Evolutionary conservation across 2,329 filamentous ascomycete species (phyloP).

Genomic region (Colletotrichum cereale): DNA sequence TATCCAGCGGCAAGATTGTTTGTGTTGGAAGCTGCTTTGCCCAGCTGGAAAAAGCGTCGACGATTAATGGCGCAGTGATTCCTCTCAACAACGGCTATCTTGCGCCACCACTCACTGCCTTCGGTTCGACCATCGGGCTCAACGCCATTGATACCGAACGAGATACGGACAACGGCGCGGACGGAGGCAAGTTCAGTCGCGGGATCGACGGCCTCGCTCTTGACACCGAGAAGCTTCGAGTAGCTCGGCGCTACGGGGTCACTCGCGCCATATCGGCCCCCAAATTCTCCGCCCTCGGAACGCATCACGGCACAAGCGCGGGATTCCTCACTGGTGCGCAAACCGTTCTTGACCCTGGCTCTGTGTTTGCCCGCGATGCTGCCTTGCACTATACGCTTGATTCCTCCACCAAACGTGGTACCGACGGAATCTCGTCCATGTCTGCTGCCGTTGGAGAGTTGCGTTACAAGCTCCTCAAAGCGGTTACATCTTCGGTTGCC

Average conservation of each 20-base stretch:
- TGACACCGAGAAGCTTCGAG: constrained; percentile 68
- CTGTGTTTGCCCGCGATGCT: constrained; percentile 66
- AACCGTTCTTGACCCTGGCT: constrained; percentile 59
- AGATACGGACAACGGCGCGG: constrained; percentile 64
- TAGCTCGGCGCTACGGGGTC: constrained; percentile 67
- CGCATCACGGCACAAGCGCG: constrained; percentile 69
- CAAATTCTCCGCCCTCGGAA: constrained; percentile 53
- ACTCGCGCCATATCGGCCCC: constrained; percentile 71
- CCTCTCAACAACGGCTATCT: constrained; percentile 70
- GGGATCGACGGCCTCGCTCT: constrained; percentile 69
- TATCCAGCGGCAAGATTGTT: constrained; percentile 65
- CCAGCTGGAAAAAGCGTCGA: constrained; percentile 55
- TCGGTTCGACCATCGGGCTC: constrained; percentile 71
- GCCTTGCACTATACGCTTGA: constrained; percentile 71
- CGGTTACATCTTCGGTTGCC: constrained; percentile 53
- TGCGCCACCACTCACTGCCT: constrained; percentile 69
- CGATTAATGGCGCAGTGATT: constrained; percentile 53
- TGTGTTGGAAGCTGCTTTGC: constrained; percentile 67
- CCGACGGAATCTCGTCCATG: constrained; percentile 57
- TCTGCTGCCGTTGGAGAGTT: constrained; percentile 66
- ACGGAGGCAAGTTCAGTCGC: constrained; percentile 64
- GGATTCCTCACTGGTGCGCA: constrained; percentile 67
- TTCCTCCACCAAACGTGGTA: constrained; percentile 57
- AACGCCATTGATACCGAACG: constrained; percentile 72
- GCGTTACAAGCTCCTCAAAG: constrained; percentile 66